phyloP scores from a whole-genome alignment of 2,329 filamentous ascomycete species.

The Aureobasidium sp. region DNA sequence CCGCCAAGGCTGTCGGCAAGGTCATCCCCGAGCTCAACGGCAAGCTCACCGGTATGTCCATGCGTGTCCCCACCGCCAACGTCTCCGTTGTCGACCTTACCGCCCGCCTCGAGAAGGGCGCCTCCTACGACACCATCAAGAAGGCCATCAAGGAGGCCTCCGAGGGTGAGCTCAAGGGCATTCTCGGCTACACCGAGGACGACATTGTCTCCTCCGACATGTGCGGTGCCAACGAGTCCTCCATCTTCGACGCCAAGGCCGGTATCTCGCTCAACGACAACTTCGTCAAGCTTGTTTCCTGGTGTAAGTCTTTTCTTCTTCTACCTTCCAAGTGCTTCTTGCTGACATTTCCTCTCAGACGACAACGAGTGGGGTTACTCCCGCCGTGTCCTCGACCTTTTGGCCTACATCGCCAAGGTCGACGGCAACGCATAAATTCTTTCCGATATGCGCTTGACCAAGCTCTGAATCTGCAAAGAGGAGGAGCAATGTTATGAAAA shows the following conservation, averaged over 20 bases:
- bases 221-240: conserved; percentile 86
- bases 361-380: conserved; percentile 94
- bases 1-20: conserved; percentile 99
- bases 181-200: conserved; percentile 93
- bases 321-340: neutral
- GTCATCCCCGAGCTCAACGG: conserved; percentile 96
- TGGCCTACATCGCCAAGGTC: conserved; percentile 34
- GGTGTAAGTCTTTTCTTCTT: conserved; percentile 43
- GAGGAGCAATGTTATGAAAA: conserved; percentile 6
- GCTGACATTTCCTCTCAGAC: conserved; percentile 36
- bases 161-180: conserved; percentile 76
- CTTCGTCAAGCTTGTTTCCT: conserved; percentile 97
- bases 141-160: conserved; percentile 73
- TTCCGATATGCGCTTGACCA: conserved; percentile 5
- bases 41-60: conserved; percentile 99
- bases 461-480: neutral
- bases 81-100: conserved; percentile 99
- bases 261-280: conserved; percentile 97
- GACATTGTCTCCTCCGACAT: conserved; percentile 90
- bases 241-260: conserved; percentile 98
- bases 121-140: conserved; percentile 89
- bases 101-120: conserved; percentile 83
- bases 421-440: conserved; percentile 25
- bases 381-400: conserved; percentile 56
- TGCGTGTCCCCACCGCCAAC: conserved; percentile 98